Evolutionary conservation across 1,284 basidiomycete genomes (phyloP), one percentile per base, ranked within the genome.

Genomic region (Neotropicomus parvogracilis): DNA sequence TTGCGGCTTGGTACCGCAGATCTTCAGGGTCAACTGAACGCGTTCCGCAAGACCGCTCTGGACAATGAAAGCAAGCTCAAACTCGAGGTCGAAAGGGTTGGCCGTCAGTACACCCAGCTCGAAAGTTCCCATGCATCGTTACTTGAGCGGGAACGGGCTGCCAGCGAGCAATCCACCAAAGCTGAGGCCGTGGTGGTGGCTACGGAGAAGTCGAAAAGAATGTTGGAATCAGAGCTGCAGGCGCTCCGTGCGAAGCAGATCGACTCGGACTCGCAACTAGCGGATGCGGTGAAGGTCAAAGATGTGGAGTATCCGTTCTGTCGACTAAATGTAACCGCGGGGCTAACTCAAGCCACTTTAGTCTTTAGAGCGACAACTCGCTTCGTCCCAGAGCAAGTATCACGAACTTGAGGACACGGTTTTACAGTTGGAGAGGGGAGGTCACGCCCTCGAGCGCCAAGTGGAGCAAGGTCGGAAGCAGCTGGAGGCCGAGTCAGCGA

Each of bases 321-420:
- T 19, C 10, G 10, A 38, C 9, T 6, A 6, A 4, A 21, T 1
- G 12, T 33, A 6, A 32, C 37, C 13, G 2, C 20, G 8, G 14
- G 17, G 31, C 44, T 59, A 16, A 63, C n/a, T 20, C 4, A 4
- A 4, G 16, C 28, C 3, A 3, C 21, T 40, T 21, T 14, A 63
- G 60, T 52, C 62, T 31, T 72, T 92, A 39, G 91, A 95, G 57
- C 83, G 85, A 44, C 86, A 92, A 61, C 70, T 97, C 20, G 67
- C 77, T 0, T 71, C 80, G 13, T 81, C 89, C 6, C 84, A 89
- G 58, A 74, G 79, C 29, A 90, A 89, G 60, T 87, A 87, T 54
- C 82, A 88, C 49, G 85, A 88, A 52, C 87, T 93, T 47, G 94
- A 97, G 66, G 94, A 97, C 59, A 80, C 86, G 0, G 79, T 91